Base-by-base conservation (phyloP, 192 early-diverging fungal species). In the Podila horticola region DNA sequence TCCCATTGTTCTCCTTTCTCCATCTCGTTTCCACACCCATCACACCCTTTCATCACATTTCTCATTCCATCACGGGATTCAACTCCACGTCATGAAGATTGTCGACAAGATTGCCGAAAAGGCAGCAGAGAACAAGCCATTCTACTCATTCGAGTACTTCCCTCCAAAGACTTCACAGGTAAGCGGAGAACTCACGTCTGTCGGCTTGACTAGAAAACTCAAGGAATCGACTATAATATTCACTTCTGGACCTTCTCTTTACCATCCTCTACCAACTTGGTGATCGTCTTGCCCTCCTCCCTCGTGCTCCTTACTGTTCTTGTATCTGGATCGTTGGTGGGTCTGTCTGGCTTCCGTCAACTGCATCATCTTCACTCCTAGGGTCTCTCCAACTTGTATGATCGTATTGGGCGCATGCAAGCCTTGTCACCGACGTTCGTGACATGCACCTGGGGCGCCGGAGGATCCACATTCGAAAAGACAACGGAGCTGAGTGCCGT, bases 131-230 rank as follows among this genome's bases (percentile, higher is more conserved):
- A 85, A 88, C 60, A 88, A 87, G 60, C 89, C 88, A 36, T 88
- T 88, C 71, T 92, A 90, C 87, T 96, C 94, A 64, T 97, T 97
- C 76, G 96, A 97, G 84, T 97, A 93, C 88, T 97, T 96, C 58
- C 96, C 96, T 55, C 96, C 96, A 87, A 97, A 95, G 83, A 97
- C 96, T 60, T 86, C 87, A 82, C 89, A 90, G 82, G 74, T 79
- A 76, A 75, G 58, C 66, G 26, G 58, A 26, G 74, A 33, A 34
- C 52, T 5, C 26, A 50, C 58, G 15, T 17, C n/a, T n/a, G n/a
- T n/a, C n/a, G n/a, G n/a, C n/a, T n/a, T n/a, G n/a, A n/a, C n/a
- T n/a, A n/a, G n/a, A n/a, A n/a, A n/a, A n/a, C 11, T n/a, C 5
- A 61, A 48, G 17, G 4, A 31, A 29, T 13, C 33, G 22, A 19